These are phyloP conservation scores for Pichia scutulata DNA, from an alignment of 805 yeast genomes.

Conservation along the genomic window DNA sequence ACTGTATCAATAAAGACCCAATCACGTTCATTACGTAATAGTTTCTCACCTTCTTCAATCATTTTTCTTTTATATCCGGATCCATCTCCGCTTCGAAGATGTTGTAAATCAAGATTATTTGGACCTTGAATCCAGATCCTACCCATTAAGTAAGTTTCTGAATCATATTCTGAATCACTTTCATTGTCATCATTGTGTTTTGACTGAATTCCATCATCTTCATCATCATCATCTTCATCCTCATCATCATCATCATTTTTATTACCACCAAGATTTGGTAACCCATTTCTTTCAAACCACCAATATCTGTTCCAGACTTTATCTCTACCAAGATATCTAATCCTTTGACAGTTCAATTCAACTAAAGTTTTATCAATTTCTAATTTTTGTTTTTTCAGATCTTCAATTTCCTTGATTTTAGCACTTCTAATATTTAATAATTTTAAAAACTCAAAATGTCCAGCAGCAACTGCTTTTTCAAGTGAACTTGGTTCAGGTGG, in stretches of 20 bases:
- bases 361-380: constrained; percentile 53
- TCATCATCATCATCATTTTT: constrained; percentile 21
- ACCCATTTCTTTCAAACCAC: constrained; percentile 90
- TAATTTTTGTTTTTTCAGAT: constrained; percentile 40
- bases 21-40: constrained; percentile 40
- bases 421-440: constrained; percentile 40
- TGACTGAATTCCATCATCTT: constrained; percentile 26
- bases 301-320: constrained; percentile 80
- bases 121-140: constrained; percentile 93
- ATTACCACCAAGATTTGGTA: constrained; percentile 38
- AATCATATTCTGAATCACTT: constrained; percentile 37
- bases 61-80: constrained; percentile 46
- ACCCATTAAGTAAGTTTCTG: constrained; percentile 69
- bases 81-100: constrained; percentile 33
- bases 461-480: constrained; percentile 32
- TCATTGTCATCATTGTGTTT: constrained; percentile 30
- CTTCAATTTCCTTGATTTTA: constrained; percentile 34
- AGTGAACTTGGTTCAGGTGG: constrained; percentile 28
- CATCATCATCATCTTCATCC: constrained; percentile 28
- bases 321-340: constrained; percentile 73
- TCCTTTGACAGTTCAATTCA: constrained; percentile 70
- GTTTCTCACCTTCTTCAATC: constrained; percentile 51
- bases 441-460: constrained; percentile 36
- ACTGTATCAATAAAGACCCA: constrained; percentile 69
- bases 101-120: constrained; percentile 36